Conservation (phyloP, 345 rosid species). For the Ceriops zippeliana region DNA sequence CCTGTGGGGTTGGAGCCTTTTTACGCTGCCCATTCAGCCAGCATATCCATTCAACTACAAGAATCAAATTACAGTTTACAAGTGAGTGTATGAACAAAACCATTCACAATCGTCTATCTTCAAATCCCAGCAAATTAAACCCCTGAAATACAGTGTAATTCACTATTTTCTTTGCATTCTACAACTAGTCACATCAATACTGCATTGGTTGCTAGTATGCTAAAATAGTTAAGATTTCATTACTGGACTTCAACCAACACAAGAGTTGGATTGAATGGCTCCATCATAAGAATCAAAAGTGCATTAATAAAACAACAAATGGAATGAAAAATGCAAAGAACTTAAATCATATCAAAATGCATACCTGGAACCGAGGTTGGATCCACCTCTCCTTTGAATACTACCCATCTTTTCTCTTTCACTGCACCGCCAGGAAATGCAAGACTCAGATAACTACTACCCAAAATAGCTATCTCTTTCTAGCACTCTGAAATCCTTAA, state of each 20-base stretch:
- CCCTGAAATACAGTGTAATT: not conserved
- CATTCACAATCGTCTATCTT: not conserved
- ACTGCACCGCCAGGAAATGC: conserved; percentile 39
- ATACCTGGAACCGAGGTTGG: conserved; percentile 87
- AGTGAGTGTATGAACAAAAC: conserved; percentile 8
- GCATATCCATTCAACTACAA: conserved; percentile 97
- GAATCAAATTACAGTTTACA: conserved; percentile 15
- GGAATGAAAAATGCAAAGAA: not conserved
- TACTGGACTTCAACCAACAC: not conserved
- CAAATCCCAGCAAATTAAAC: not conserved
- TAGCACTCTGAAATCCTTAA: no score
- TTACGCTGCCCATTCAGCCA: conserved; percentile 97
- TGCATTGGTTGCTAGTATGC: no score
- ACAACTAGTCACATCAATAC: not conserved
- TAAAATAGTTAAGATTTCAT: not conserved
- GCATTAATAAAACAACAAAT: no score
- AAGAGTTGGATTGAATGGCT: no score
- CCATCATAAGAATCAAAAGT: no score
- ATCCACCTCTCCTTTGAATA: conserved; percentile 76
- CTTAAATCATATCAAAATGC: conserved; percentile 1
- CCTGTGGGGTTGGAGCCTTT: conserved; percentile 81
- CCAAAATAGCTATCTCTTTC: not conserved
- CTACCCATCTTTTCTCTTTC: conserved; percentile 96
- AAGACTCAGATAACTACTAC: not conserved
- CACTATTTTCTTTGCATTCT: conserved; percentile 7